Base-by-base conservation (phyloP, 345 rosid species). In the Cochlearia excelsa region DNA sequence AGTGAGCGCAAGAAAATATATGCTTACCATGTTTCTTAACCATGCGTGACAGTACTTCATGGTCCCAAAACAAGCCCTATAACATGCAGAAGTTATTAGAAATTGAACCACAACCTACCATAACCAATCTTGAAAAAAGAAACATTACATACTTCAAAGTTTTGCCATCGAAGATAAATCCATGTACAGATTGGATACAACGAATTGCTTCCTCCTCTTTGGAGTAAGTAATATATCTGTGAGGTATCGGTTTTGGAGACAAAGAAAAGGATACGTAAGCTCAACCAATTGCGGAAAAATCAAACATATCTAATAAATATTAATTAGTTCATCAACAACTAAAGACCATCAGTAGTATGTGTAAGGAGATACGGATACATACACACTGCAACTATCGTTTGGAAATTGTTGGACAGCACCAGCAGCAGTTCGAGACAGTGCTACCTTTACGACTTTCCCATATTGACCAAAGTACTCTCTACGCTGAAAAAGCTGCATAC, bases 21-120 rank as follows among this genome's bases (percentile, higher is more conserved):
- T 41, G 42, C 75, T 58, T 61, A 93, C 99, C 90, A 71, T 83
- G 79, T 85, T 93, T 80, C 97, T 81, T 68, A 93, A 79, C 99
- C 99, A 93, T 47, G 99, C 97, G 80, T 93, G 99, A 69, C 99
- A 93, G 65, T 93, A 93, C 66, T 93, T 93, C 58, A 92, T 93
- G 46, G 99, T 93, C 58, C 99, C 99, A 81, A 89, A 93, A 76
- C 95, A 89, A 9, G 97, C 99, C 81, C 99, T 93, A 79, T 63
- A 77, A 51, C 42, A 60, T 30, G 37, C 57, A 54, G 26, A 44
- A 49, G 47, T 6, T 44, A 54, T 43, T 47, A 72, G 45, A 51
- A 41, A 44, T 30, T 56, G 69, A 9, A 53, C 31, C 11, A 58
- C 9, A 55, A 26, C 61, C 10, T 6, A 61, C 57, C 26, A 46